Evolutionary conservation across 208 protist genomes (phyloP).

Genomic region (Crithidia brevicula): DNA sequence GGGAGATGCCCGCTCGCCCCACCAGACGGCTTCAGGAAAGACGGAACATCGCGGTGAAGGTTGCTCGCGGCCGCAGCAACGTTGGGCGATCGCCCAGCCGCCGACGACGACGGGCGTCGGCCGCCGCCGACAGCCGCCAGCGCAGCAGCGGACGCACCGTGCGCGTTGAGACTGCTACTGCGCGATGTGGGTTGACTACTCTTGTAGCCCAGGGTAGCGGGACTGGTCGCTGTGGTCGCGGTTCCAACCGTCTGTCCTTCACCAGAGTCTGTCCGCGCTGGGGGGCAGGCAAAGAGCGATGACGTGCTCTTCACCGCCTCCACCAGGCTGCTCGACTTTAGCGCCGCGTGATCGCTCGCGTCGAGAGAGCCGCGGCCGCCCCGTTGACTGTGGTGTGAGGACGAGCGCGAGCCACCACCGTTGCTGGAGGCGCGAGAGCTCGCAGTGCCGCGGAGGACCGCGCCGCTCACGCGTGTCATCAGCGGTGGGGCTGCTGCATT

Average conservation of each 20-base stretch:
- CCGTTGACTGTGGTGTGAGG: constrained; percentile 8
- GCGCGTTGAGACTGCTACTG: constrained; percentile 9
- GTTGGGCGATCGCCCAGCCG: not conserved
- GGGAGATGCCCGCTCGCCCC: not conserved
- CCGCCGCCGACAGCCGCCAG: not conserved
- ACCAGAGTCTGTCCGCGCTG: not conserved
- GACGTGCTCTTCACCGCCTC: not conserved
- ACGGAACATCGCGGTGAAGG: constrained; percentile 10
- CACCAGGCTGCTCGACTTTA: not conserved
- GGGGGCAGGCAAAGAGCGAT: not conserved
- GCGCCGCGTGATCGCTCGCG: not conserved
- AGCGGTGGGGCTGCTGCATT: constrained; percentile 4
- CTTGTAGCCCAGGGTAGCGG: not conserved
- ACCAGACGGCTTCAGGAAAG: constrained; percentile 19
- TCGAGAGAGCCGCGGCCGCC: not conserved
- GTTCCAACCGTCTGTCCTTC: not conserved
- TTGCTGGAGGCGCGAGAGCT: constrained; percentile 31
- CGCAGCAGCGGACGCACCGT: not conserved
- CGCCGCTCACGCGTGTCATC: constrained; percentile 25
- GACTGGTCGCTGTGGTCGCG: not conserved
- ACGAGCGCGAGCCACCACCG: constrained; percentile 15
- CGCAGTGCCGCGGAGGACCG: not conserved
- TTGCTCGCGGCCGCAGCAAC: not conserved
- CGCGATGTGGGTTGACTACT: constrained; percentile 8
- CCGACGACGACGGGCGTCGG: not conserved